Base-by-base conservation (phyloP, 2,329 filamentous ascomycete species). In the Cladophialophora carrionii region DNA sequence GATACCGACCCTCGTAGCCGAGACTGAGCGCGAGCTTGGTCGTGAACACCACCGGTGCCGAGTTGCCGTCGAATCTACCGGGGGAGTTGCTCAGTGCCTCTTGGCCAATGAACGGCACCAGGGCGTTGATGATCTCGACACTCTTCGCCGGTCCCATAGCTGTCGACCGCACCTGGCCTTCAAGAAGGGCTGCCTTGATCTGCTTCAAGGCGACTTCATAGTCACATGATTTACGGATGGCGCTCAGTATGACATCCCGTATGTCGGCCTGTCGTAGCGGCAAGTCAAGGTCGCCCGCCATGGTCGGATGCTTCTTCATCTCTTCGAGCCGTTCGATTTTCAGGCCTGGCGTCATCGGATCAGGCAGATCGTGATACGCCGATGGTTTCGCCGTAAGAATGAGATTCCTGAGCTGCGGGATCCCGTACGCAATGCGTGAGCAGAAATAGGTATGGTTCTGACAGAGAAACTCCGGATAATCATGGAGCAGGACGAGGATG, bases 401-500 rank as follows among this genome's bases (percentile, higher is more conserved):
- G 61, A 96, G 83, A 74, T 98, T 97, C 70, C 93, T 87, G 59
- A 97, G 83, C 77, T 98, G 95, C 17, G 89, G 88, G 77, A 91
- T 95, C 73, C 95, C 90, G 57, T 88, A 86, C 1, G 93, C 91
- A 64, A 98, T 89, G 73, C 87, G 87, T 71, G 90, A 88, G 79
- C 89, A 92, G 59, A 99, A 86, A 71, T 87, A 86, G 71, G 91
- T 87, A 74, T 96, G 91, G 76, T 96, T 92, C 72, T 93, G 91
- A 5, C 91, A 90, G 49, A 99, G 80, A 77, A 96, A 99, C 63
- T 97, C 92, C 0, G 94, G 90, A 77, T 92, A 98, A 76, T 99
- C 95, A 74, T 98, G 95, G 71, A 96, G 91, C 60, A 99, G 81
- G 59, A 96, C 85, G 37, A 96, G 81, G 61, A 98, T 80, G 65